Evolutionary conservation across 768 basidiomycete genomes (phyloP).

Genomic region (Psilocybe azurescens): DNA sequence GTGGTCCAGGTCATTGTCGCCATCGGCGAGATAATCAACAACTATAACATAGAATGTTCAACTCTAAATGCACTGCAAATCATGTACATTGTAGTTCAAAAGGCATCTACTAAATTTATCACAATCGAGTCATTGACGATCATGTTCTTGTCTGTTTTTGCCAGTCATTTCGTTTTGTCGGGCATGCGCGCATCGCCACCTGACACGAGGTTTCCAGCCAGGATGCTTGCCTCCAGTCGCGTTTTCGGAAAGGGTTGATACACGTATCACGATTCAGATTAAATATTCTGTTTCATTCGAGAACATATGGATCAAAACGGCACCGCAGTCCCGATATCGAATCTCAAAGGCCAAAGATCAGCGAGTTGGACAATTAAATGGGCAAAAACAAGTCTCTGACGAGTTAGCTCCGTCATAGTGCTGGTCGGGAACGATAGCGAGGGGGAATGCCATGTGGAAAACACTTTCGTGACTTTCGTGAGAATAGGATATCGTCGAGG

Average conservation of each 20-base stretch:
- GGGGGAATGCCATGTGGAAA: background rate
- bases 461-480: background rate
- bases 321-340: no score
- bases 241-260: background rate
- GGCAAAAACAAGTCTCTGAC: background rate
- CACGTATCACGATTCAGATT: conserved; percentile 14
- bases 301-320: background rate
- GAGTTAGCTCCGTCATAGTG: background rate
- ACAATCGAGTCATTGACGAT: background rate
- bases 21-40: background rate
- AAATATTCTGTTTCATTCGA: background rate
- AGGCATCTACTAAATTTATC: background rate
- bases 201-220: conserved; percentile 13
- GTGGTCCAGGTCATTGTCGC: background rate
- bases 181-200: conserved; percentile 16
- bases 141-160: background rate
- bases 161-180: conserved; percentile 6
- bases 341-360: no score
- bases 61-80: no score
- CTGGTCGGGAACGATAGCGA: background rate
- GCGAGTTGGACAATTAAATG: no score
- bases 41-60: no score
- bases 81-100: background rate
- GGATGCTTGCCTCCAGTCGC: background rate
- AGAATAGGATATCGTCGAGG: background rate